A percentile compares a stretch with the other conserved stretches of the same genome.
phyloP scores from a whole-genome alignment of 2,329 filamentous ascomycete species.

The Corynespora cassiicola region DNA sequence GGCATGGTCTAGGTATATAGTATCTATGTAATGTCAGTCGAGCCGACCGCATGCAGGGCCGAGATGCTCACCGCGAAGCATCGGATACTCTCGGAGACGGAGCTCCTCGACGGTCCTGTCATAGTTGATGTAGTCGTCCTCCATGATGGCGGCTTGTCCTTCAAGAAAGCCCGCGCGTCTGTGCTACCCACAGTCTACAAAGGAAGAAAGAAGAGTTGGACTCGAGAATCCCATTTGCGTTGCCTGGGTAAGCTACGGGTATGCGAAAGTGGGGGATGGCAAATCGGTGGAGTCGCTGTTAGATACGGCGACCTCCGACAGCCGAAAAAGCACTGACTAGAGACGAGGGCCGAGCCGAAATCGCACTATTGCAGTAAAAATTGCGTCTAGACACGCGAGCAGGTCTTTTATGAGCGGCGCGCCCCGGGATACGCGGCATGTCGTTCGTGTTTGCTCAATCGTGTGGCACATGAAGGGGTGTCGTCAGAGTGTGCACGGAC shows the following conservation, averaged over 20 bases:
- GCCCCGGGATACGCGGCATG: no score
- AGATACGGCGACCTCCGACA: slow-evolving; percentile 33
- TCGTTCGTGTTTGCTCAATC: no score
- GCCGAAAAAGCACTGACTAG: slow-evolving; percentile 13
- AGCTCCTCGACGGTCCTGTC: slow-evolving; percentile 66
- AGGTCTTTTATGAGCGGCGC: no score
- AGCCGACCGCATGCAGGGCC: background rate
- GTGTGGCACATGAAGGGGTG: no score
- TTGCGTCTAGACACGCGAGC: no score
- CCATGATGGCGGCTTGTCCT: slow-evolving; percentile 29
- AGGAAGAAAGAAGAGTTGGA: slow-evolving; percentile 9
- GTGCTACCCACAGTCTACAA: slow-evolving; percentile 31
- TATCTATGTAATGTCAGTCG: slow-evolving; percentile 59
- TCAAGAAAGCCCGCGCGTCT: slow-evolving; percentile 9
- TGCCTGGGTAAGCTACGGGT: slow-evolving; percentile 24
- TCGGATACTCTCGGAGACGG: slow-evolving; percentile 69
- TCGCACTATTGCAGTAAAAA: no score
- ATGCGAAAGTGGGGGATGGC: slow-evolving; percentile 45
- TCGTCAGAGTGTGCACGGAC: no score
- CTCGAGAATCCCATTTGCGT: slow-evolving; percentile 32
- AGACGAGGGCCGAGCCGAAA: slow-evolving; percentile 4
- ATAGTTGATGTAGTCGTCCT: slow-evolving; percentile 51
- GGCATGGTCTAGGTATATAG: slow-evolving; percentile 89
- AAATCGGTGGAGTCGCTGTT: slow-evolving; percentile 31
- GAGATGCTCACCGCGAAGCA: slow-evolving; percentile 66